Conservation (phyloP, 495 filamentous ascomycete species). For the Penicillium chermesinum region DNA sequence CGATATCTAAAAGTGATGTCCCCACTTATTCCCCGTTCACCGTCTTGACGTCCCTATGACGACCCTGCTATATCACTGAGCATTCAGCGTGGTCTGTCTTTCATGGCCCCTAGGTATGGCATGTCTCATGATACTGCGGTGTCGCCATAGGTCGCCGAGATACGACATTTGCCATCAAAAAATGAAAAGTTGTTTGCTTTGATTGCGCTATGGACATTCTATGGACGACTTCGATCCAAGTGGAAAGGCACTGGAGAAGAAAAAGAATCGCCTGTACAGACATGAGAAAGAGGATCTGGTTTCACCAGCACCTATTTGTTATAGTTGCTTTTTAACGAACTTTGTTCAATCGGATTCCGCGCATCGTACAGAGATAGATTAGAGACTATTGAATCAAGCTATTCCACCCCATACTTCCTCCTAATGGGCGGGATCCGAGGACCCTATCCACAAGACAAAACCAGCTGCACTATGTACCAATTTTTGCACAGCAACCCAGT, state of each 20-base stretch:
- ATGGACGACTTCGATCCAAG: constrained; percentile 30
- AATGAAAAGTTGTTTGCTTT: constrained; percentile 23
- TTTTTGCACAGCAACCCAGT: not conserved
- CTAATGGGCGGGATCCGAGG: too few relatives aligned
- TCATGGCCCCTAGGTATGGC: not conserved
- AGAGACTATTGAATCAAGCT: too few relatives aligned
- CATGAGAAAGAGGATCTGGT: constrained; percentile 24
- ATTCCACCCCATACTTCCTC: too few relatives aligned
- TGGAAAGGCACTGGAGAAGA: constrained; percentile 17
- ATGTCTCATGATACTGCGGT: constrained; percentile 4
- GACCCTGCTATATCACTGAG: not conserved
- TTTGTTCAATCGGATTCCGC: constrained; percentile 9
- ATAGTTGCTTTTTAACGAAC: constrained; percentile 21
- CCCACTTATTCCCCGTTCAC: not conserved
- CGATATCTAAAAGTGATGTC: not conserved
- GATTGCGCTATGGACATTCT: constrained; percentile 27
- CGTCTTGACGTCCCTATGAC: not conserved
- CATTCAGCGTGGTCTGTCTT: not conserved
- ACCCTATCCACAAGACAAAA: too few relatives aligned
- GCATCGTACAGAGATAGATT: not conserved
- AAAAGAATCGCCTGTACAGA: constrained; percentile 25
- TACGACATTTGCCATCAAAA: constrained; percentile 17
- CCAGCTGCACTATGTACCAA: constrained; percentile 8
- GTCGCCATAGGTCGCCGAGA: not conserved
- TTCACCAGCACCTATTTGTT: constrained; percentile 12